These are phyloP conservation scores for Rhizopogon salebrosus DNA, from an alignment of 768 basidiomycete species.

Conservation along the genomic window DNA sequence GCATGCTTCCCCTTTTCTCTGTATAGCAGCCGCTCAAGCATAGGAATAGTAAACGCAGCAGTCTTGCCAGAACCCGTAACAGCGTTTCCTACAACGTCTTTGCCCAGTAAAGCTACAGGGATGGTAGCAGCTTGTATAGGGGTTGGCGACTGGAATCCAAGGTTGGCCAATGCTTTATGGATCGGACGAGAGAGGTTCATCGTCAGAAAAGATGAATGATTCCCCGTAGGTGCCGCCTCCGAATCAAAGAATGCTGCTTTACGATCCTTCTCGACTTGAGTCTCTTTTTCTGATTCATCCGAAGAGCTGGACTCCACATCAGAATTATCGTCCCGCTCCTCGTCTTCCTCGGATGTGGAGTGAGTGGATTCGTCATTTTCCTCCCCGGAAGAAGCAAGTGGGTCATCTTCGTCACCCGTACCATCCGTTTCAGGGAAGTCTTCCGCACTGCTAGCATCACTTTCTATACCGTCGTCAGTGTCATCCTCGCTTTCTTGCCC, in stretches of 20 bases:
- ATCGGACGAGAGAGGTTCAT: conserved; percentile 97
- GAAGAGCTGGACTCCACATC: conserved; percentile 42
- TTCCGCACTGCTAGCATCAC: conserved; percentile 5
- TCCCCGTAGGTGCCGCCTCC: conserved; percentile 38
- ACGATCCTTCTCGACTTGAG: conserved; percentile 54
- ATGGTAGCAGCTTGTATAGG: conserved; percentile 95
- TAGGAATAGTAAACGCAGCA: conserved; percentile 93
- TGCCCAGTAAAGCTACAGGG: conserved; percentile 88
- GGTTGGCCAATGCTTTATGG: conserved; percentile 80
- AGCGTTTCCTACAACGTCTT: conserved; percentile 93
- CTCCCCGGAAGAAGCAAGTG: conserved; percentile 27
- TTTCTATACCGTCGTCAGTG: conserved; percentile 31
- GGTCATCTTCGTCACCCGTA: conserved; percentile 24
- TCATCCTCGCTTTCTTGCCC: conserved; percentile 28
- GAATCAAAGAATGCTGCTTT: conserved; percentile 89
- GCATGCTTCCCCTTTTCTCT: conserved; percentile 85
- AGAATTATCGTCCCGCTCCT: conserved; percentile 19
- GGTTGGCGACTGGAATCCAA: conserved; percentile 81
- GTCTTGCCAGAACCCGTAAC: conserved; percentile 99
- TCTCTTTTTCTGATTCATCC: conserved; percentile 57
- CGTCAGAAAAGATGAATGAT: conserved; percentile 77
- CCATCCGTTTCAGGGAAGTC: conserved; percentile 21
- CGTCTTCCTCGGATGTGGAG: conserved; percentile 28
- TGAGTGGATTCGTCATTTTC: conserved; percentile 30
- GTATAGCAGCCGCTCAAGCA: conserved; percentile 88